These are phyloP conservation scores for Cyclotella atomus DNA, from an alignment of 108 stramenopile species.

Conservation along the genomic window DNA sequence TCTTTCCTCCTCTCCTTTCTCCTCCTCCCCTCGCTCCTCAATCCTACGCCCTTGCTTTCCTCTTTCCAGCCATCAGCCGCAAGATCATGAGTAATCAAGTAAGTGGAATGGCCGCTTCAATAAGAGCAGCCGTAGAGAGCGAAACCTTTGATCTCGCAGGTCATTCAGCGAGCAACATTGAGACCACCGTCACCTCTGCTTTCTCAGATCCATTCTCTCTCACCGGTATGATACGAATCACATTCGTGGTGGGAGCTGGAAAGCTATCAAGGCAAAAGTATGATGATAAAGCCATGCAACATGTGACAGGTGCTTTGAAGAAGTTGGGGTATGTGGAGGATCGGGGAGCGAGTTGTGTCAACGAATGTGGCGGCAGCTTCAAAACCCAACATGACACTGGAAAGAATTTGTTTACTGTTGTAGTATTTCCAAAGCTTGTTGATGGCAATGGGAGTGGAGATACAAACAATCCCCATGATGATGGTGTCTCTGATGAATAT, in stretches of 20 bases:
- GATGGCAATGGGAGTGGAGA: slow-evolving; percentile 36
- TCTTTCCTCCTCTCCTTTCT: neutral
- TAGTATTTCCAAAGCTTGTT: slow-evolving; percentile 84
- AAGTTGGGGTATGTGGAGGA: slow-evolving; percentile 90
- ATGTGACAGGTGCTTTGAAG: slow-evolving; percentile 79
- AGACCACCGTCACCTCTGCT: slow-evolving; percentile 61
- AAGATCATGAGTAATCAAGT: slow-evolving; percentile 18
- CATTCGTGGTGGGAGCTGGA: slow-evolving; percentile 89
- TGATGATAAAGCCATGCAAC: slow-evolving; percentile 86
- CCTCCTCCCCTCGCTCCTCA: neutral
- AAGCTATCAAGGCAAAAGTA: slow-evolving; percentile 88
- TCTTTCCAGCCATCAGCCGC: neutral
- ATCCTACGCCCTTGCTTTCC: neutral
- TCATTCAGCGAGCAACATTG: slow-evolving; percentile 50
- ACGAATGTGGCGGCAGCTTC: slow-evolving; percentile 89
- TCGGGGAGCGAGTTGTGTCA: slow-evolving; percentile 81
- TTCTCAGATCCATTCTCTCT: slow-evolving; percentile 71
- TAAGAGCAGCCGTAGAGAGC: slow-evolving; percentile 70
- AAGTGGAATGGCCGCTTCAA: slow-evolving; percentile 78
- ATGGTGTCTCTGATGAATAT: slow-evolving; percentile 35
- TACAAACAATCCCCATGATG: slow-evolving; percentile 25
- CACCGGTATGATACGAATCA: slow-evolving; percentile 82
- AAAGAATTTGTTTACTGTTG: slow-evolving; percentile 91
- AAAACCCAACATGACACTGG: slow-evolving; percentile 97
- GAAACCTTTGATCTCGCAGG: slow-evolving; percentile 88